These are phyloP conservation scores for Cyberlindnera subsufficiens DNA, from an alignment of 805 yeast genomes.

Conservation along the genomic window DNA sequence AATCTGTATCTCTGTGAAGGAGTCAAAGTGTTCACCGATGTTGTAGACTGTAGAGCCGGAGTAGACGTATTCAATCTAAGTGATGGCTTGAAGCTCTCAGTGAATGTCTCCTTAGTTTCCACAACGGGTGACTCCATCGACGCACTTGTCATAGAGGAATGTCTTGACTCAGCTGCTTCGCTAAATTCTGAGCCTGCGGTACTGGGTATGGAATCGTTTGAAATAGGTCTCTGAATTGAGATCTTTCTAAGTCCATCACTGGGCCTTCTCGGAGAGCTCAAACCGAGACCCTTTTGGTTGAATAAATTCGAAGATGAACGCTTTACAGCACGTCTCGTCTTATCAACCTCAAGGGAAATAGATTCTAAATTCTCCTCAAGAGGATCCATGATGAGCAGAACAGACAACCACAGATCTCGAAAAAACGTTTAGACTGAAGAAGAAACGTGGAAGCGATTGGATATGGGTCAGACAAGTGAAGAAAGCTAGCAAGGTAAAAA, in stretches of 20 bases:
- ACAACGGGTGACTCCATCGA: constrained; percentile 15
- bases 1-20: constrained; percentile 38
- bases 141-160: constrained; percentile 23
- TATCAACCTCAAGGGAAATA: constrained; percentile 11
- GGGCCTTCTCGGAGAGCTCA: constrained; percentile 19
- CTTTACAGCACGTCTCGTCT: not conserved
- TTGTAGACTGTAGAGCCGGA: constrained; percentile 4
- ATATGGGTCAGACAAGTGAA: too few relatives aligned
- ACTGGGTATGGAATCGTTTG: constrained; percentile 23
- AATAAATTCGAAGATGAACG: not conserved
- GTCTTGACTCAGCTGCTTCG: constrained; percentile 19
- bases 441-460: too few relatives aligned
- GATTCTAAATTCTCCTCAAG: constrained; percentile 11
- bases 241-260: constrained; percentile 18
- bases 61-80: constrained; percentile 4
- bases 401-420: too few relatives aligned
- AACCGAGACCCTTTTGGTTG: constrained; percentile 16
- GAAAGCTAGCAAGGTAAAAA: too few relatives aligned
- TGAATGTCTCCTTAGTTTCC: too few relatives aligned
- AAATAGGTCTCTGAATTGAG: constrained; percentile 22
- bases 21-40: constrained; percentile 25
- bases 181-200: constrained; percentile 16
- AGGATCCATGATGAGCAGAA: not conserved
- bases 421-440: too few relatives aligned
- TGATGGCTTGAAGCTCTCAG: not conserved